These are phyloP conservation scores for Phycomyces nitens DNA, from an alignment of 192 early-diverging fungal genomes.

Conservation along the genomic window DNA sequence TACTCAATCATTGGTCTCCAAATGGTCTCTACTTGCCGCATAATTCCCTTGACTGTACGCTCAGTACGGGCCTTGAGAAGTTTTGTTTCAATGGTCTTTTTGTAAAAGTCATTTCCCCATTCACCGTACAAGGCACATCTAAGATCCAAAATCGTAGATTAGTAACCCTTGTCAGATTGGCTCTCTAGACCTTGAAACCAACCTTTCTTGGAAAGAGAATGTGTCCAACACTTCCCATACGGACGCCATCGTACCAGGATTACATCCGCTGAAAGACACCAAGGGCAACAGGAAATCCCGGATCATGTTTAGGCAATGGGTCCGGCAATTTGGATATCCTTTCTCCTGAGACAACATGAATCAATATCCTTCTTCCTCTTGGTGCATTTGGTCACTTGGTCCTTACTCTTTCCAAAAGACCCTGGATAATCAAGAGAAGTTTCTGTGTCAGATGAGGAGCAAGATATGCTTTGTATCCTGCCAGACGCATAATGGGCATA, in stretches of 20 bases:
- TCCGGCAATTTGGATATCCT: constrained; percentile 9
- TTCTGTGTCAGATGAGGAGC: constrained; percentile 28
- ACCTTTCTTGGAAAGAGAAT: constrained; percentile 59
- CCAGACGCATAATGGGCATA: constrained; percentile 39
- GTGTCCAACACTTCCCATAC: constrained; percentile 65
- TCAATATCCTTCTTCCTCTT: neutral
- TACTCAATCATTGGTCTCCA: too few relatives aligned
- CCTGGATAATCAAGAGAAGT: constrained; percentile 6
- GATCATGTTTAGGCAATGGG: constrained; percentile 20
- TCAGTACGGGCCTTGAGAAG: constrained; percentile 44
- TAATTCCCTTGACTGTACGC: constrained; percentile 16
- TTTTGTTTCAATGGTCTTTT: constrained; percentile 50
- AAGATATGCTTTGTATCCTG: constrained; percentile 40
- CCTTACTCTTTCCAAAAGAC: constrained; percentile 17
- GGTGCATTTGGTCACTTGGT: neutral
- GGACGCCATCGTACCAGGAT: constrained; percentile 60
- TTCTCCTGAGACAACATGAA: neutral
- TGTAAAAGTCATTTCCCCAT: constrained; percentile 64
- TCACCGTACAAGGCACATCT: constrained; percentile 64
- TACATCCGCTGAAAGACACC: constrained; percentile 55
- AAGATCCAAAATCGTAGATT: neutral
- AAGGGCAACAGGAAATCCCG: constrained; percentile 58
- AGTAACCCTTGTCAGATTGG: neutral
- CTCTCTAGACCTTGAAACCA: constrained; percentile 5
- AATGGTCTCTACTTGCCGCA: constrained; percentile 17